Evolutionary conservation across 139 green algal genomes (phyloP), one percentile per base, ranked within the genome.

Genomic region (Trebouxia sp.): DNA sequence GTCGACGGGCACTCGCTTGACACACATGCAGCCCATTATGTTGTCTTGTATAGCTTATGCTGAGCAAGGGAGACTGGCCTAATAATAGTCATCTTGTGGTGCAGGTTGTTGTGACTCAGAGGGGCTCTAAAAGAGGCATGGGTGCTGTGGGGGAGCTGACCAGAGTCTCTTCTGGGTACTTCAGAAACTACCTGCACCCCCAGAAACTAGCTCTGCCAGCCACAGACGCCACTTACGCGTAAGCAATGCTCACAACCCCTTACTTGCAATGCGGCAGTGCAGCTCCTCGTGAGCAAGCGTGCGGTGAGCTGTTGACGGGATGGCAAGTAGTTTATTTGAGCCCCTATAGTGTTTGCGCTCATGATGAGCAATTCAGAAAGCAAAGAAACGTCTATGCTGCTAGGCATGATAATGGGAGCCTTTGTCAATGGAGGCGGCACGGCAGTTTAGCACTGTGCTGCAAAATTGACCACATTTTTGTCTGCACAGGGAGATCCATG

Each of bases 101-200:
- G 37, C 32, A 72, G 62, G 62, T 72, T 9, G 62, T 72, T 7
- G 9, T 39, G 62, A 72, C 62, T 12, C 1, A 32, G n/a, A 76
- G 65, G 6, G 50, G 88, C 69, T 56, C 89, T 26, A 76, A 94
- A 30, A 65, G 81, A 22, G 87, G 85, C 41, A 41, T 97, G 37
- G 94, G 94, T 58, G 83, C 66, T 15, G 78, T 87, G 74, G 94
- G 94, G 39, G 76, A 94, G 67, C 81, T 98, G 26, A 80, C 92
- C 55, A 87, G 69, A 26, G 95, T 98, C 28, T 88, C 92, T 1
- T 81, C 90, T 24, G 95, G 95, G 42, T 98, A 92, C 91, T 97
- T 90, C 84, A 87, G 95, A 62, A 98, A 98, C 87, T 98, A 88
- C 85, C 86, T 98, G 84, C 80, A 81, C 43, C 94, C 94, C 8